Conservation (phyloP, 2,329 filamentous ascomycete genomes). For the Dactylellina haptotyla region DNA sequence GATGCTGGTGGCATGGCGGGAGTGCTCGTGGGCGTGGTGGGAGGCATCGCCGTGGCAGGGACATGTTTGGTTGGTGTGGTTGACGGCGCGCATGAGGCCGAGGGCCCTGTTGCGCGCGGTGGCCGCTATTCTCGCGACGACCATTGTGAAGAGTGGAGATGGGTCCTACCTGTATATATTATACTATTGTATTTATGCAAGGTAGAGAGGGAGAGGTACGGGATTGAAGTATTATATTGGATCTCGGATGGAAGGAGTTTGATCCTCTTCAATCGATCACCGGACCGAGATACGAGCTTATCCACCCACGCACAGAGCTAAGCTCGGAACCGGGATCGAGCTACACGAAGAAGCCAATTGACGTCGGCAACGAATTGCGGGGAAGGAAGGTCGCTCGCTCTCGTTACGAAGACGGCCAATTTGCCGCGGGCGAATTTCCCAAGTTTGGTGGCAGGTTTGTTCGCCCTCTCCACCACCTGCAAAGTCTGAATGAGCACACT, state of each 20-base stretch:
- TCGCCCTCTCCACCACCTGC: conserved; percentile 18
- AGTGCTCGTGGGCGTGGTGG: conserved; percentile 67
- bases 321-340: conserved; percentile 31
- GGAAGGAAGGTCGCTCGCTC: conserved; percentile 3
- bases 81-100: conserved; percentile 49
- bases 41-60: conserved; percentile 92
- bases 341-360: too few species aligned
- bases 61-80: conserved; percentile 66
- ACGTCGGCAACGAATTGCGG: conserved; percentile 54
- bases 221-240: too few species aligned
- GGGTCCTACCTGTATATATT: not conserved
- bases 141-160: conserved; percentile 12
- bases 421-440: conserved; percentile 23
- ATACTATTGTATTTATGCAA: not conserved
- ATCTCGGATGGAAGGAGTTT: too few species aligned
- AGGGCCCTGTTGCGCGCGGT: conserved; percentile 43
- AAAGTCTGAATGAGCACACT: conserved; percentile 25
- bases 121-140: conserved; percentile 42
- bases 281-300: conserved; percentile 34
- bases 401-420: not conserved
- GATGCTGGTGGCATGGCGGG: conserved; percentile 60
- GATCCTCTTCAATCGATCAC: not conserved
- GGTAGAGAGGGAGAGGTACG: too few species aligned
- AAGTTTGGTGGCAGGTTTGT: too few species aligned
- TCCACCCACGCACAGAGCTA: conserved; percentile 1